Conservation (phyloP, 768 basidiomycete genomes). For the Boletus vinaceobasis region DNA sequence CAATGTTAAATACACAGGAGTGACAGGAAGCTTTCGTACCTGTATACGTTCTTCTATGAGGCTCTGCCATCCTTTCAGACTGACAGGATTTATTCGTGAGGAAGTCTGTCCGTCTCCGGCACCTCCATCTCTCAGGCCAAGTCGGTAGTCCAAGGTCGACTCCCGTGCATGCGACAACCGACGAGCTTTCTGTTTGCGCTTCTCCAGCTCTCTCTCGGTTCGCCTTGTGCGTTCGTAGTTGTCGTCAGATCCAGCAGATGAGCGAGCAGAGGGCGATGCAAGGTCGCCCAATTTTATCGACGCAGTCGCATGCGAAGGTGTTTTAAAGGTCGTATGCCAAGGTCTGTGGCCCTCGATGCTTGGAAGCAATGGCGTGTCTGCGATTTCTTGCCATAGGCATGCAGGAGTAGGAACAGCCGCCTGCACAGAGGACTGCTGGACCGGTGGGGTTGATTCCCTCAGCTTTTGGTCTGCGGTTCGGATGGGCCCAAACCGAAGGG, state of each 20-base stretch:
- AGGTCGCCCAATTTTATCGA: conserved; percentile 54
- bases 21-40: conserved; percentile 36
- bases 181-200: conserved; percentile 50
- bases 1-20: background rate
- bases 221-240: conserved; percentile 39
- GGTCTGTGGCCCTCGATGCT: conserved; percentile 56
- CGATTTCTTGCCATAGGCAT: conserved; percentile 13
- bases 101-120: background rate
- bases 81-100: conserved; percentile 51
- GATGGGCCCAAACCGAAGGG: conserved; percentile 60
- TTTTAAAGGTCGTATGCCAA: conserved; percentile 68
- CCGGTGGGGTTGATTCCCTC: conserved; percentile 44
- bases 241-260: conserved; percentile 14
- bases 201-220: conserved; percentile 48
- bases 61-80: conserved; percentile 69
- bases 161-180: conserved; percentile 64
- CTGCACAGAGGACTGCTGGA: conserved; percentile 22
- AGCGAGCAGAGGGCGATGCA: conserved; percentile 23
- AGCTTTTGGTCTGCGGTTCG: conserved; percentile 65
- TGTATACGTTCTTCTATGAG: conserved; percentile 80
- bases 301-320: conserved; percentile 50
- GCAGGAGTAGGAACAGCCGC: conserved; percentile 1
- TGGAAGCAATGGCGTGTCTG: conserved; percentile 51
- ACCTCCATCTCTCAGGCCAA: conserved; percentile 46
- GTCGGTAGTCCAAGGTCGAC: conserved; percentile 69